These are phyloP conservation scores for Lumnitzera littorea DNA, from an alignment of 345 rosid genomes.

Conservation along the genomic window DNA sequence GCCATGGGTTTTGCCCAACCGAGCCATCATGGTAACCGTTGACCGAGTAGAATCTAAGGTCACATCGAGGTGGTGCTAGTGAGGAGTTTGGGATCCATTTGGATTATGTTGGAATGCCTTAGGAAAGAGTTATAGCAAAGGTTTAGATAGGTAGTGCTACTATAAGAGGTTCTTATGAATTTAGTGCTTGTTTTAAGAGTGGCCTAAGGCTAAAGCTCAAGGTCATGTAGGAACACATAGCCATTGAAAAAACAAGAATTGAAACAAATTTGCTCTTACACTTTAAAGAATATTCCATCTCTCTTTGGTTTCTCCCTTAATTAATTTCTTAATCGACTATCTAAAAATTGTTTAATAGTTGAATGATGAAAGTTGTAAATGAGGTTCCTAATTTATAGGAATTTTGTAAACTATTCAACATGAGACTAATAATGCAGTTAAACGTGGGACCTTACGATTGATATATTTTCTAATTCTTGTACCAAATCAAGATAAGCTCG, in stretches of 20 bases:
- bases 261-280: background rate
- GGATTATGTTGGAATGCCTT: constrained; percentile 19
- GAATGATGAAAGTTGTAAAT: constrained; percentile 1
- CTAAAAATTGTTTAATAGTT: background rate
- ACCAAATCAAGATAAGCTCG: too few species aligned
- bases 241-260: background rate
- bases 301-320: background rate
- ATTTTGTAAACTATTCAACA: background rate
- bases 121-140: constrained; percentile 33
- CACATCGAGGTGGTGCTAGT: constrained; percentile 23
- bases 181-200: constrained; percentile 6
- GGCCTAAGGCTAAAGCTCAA: background rate
- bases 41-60: constrained; percentile 16
- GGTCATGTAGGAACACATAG: background rate
- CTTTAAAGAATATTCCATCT: constrained; percentile 3
- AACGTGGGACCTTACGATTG: too few species aligned
- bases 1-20: constrained; percentile 8
- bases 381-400: constrained; percentile 8
- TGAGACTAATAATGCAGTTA: too few species aligned
- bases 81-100: constrained; percentile 25
- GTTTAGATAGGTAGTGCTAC: constrained; percentile 21
- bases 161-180: constrained; percentile 26
- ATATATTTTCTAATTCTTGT: too few species aligned
- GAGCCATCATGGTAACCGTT: constrained; percentile 13
- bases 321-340: too few species aligned